Base-by-base conservation (phyloP, 1,139 yeast genomes). In the Hanseniaspora gamundiae region DNA sequence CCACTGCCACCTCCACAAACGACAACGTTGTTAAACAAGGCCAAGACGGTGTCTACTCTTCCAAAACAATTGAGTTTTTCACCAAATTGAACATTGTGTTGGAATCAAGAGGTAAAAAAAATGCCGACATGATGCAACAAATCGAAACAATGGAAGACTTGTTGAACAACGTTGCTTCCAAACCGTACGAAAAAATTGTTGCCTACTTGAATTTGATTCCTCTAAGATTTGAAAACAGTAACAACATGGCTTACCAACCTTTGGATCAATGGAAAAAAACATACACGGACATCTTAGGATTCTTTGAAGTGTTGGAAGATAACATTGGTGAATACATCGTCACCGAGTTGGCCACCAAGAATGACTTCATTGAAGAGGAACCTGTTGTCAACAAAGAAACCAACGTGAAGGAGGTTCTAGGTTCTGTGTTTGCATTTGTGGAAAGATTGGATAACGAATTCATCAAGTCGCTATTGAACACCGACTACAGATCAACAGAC, bases 371-470 rank as follows among this genome's bases (percentile, higher is more conserved):
- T 49, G 95, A 86, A 56, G 69, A 70, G 48, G 85, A 79, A 59
- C 93, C 96, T 46, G 71, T 72, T 51, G 72, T 81, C 26, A 76
- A 80, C 53, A 69, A 62, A 8, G 56, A 67, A 21, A 56, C 59
- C n/a, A 96, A 95, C 47, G 70, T 82, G 49, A 76, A 75, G 59
- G 78, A 76, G 53, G 74, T 93, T 47, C 73, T 81, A 51, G 98
- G 98, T 40, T 84, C 95, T 35, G 70, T 91, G 45, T 76, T 85
- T 42, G 80, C 96, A 14, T 75, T 83, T 50, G 83, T 88, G 50
- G 98, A 91, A 68, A 79, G 97, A 65, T 74, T 93, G 53, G 96
- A 88, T 61, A 97, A 91, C 59, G 99, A 93, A 68, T 81, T 88
- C 57, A 83, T 84, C 51, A 78, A 82, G 55, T 86, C 94, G 42